Conservation (phyloP, 2,329 filamentous ascomycete species). For the Neonectria sp. region DNA sequence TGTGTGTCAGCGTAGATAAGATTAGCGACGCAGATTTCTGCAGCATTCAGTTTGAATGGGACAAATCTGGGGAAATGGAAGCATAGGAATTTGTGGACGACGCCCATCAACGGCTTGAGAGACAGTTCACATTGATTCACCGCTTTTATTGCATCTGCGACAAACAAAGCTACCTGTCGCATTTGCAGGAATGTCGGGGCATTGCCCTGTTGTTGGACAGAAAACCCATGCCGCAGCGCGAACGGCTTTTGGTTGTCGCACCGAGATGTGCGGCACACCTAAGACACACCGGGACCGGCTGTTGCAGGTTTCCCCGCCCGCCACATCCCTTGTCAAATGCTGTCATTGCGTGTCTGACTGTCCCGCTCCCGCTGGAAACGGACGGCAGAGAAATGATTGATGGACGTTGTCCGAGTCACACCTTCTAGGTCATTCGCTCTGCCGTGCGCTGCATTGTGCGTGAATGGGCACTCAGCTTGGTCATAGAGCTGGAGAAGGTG, state of each 20-base stretch:
- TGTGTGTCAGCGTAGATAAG: not conserved
- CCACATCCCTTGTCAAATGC: not conserved
- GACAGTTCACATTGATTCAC: not conserved
- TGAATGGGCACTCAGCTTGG: too few species aligned
- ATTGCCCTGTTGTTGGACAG: not conserved
- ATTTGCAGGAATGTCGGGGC: not conserved
- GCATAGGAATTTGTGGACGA: not conserved
- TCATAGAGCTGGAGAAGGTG: not conserved
- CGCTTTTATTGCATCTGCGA: not conserved
- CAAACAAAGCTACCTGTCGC: not conserved
- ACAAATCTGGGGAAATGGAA: not conserved
- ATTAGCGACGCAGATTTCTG: conserved; percentile 17
- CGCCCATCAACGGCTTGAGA: not conserved
- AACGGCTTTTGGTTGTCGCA: not conserved
- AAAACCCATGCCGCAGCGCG: conserved; percentile 10
- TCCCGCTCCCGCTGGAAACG: conserved; percentile 3
- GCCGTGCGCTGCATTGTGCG: not conserved
- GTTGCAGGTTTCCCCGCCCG: conserved; percentile 24
- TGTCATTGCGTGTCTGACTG: not conserved
- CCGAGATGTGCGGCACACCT: not conserved
- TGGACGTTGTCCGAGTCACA: not conserved
- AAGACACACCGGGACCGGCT: conserved; percentile 1
- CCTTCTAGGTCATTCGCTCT: not conserved
- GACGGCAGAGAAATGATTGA: conserved; percentile 4
- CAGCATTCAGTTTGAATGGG: not conserved